These are phyloP conservation scores for Gamsiella multidivaricata DNA, from an alignment of 192 early-diverging fungal species.

Conservation along the genomic window DNA sequence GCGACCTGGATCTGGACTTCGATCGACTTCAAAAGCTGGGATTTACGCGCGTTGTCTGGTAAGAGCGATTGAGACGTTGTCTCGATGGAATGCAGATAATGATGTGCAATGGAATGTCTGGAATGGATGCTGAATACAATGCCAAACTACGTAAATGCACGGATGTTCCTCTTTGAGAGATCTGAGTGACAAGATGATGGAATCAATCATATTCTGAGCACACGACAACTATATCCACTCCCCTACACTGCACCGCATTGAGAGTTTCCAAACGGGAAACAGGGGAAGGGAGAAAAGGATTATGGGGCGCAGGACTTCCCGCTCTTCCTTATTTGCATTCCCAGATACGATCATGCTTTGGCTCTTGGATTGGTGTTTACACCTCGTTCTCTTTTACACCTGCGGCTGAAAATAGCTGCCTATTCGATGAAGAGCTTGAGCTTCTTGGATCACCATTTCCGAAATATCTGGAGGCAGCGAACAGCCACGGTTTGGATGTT, in stretches of 20 bases:
- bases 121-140: neutral
- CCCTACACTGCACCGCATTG: too few species aligned
- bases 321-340: slow-evolving; percentile 13
- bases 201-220: slow-evolving; percentile 8
- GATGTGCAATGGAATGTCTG: neutral
- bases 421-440: slow-evolving; percentile 72
- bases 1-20: slow-evolving; percentile 81
- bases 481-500: slow-evolving; percentile 64
- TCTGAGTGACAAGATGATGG: neutral
- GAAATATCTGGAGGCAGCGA: slow-evolving; percentile 66
- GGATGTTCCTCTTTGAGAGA: neutral
- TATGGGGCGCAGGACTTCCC: slow-evolving; percentile 11
- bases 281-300: neutral
- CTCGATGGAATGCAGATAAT: neutral
- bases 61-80: slow-evolving; percentile 13
- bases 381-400: slow-evolving; percentile 16
- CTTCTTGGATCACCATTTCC: slow-evolving; percentile 74
- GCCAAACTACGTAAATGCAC: neutral
- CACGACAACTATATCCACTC: slow-evolving; percentile 7
- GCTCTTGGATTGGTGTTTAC: neutral
- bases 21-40: slow-evolving; percentile 64
- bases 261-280: neutral
- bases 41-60: slow-evolving; percentile 75
- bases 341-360: neutral
- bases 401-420: slow-evolving; percentile 59